phyloP scores from a whole-genome alignment of 768 basidiomycete genomes.

The Sistotremastrum suecicum region DNA sequence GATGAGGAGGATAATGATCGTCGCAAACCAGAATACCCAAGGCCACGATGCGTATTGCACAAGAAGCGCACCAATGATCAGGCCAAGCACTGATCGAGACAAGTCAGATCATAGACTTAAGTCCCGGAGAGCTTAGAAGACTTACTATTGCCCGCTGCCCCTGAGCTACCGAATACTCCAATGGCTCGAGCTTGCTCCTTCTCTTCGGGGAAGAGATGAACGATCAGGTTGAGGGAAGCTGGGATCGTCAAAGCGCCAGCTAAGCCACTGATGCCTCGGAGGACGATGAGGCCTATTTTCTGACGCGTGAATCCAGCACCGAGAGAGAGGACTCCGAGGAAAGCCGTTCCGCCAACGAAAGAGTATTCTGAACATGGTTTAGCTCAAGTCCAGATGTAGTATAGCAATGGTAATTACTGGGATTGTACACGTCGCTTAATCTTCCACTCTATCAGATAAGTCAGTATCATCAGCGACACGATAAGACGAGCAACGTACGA shows the following conservation, averaged over 20 bases:
- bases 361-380: neutral
- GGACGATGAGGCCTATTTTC: conserved; percentile 33
- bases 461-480: neutral
- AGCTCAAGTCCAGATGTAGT: neutral
- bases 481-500: conserved; percentile 12
- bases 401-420: conserved; percentile 17
- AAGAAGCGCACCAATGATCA: conserved; percentile 31
- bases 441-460: conserved; percentile 19
- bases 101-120: neutral
- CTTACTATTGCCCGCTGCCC: conserved; percentile 31
- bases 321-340: conserved; percentile 29
- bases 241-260: conserved; percentile 37
- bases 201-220: conserved; percentile 34
- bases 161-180: conserved; percentile 30
- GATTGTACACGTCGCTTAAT: conserved; percentile 25
- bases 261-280: conserved; percentile 28
- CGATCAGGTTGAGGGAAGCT: conserved; percentile 34
- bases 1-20: conserved; percentile 23
- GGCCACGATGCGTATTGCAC: conserved; percentile 26
- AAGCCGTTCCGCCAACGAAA: conserved; percentile 26
- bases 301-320: conserved; percentile 31
- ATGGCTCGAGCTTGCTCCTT: conserved; percentile 33
- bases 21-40: conserved; percentile 38
- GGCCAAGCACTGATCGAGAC: conserved; percentile 20
- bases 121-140: neutral